Evolutionary conservation across 1,284 basidiomycete genomes (phyloP), one percentile per base, ranked within the genome.

Genomic region (Ganoderma sinense): DNA sequence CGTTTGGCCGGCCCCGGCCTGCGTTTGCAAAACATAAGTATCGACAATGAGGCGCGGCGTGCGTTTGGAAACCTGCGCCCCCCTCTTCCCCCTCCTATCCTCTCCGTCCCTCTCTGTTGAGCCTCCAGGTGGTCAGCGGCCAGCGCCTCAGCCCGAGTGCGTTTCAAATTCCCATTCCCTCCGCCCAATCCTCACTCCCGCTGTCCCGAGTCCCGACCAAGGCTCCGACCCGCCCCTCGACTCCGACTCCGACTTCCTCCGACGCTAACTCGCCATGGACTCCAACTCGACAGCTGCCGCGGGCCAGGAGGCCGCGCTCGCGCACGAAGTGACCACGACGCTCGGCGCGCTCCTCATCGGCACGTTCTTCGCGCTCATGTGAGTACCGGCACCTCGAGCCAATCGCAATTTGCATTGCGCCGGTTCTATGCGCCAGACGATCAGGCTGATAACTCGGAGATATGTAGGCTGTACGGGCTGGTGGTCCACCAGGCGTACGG

Each of bases 401-500:
- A 39, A 39, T 43, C 43, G 18, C 43, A 20, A 2, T 45, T 20
- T n/a, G 45, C 45, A 10, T n/a, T n/a, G n/a, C n/a, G n/a, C n/a
- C 45, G 0, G 45, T 23, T 48, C n/a, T n/a, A n/a, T n/a, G n/a
- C n/a, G n/a, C n/a, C n/a, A n/a, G n/a, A n/a, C n/a, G n/a, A n/a
- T n/a, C n/a, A 4, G 4, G 13, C 23, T 53, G 48, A 53, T 53
- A 53, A 26, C 23, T 5, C 48, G 23, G 48, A 14, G 48, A 26
- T 51, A 39, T 39, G 36, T 11, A 51, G 48, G 23, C 48, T 53
- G 0, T 61, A 61, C 23, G 59, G 59, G 14, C 33, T 61, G 3
- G 23, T 36, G 23, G 23, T 61, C 11, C 59, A 40, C 23, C 59
- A 61, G 59, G 23, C 59, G 39, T 61, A 61, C 59, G 40, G 33